phyloP scores from a whole-genome alignment of 371 early-diverging fungal genomes.

The Entomophthora muscae region DNA sequence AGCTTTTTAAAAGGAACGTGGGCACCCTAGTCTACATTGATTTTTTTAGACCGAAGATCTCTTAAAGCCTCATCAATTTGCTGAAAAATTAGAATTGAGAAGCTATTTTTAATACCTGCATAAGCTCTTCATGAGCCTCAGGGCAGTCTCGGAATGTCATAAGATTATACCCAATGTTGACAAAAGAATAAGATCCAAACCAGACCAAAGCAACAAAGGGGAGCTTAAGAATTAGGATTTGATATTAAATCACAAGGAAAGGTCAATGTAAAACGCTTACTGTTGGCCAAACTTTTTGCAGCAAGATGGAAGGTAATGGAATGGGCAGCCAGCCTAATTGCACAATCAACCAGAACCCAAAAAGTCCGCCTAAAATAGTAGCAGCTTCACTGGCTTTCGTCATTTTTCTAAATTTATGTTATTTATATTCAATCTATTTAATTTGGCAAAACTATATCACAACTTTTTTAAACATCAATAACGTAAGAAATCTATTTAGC shows the following conservation, averaged over 20 bases:
- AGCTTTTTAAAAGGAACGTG: too few relatives aligned
- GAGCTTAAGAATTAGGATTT: slow-evolving; percentile 22
- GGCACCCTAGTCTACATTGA: slow-evolving; percentile 1
- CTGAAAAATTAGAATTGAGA: slow-evolving; percentile 21
- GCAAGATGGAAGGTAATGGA: not conserved
- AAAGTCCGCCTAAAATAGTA: slow-evolving; percentile 17
- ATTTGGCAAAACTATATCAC: too few relatives aligned
- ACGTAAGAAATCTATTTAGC: too few relatives aligned
- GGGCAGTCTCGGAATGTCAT: slow-evolving; percentile 80
- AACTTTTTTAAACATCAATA: too few relatives aligned
- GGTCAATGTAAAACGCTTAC: slow-evolving; percentile 13
- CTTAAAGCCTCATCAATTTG: slow-evolving; percentile 1
- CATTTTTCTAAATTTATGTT: slow-evolving; percentile 18
- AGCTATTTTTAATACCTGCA: slow-evolving; percentile 30
- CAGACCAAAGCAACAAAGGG: slow-evolving; percentile 65
- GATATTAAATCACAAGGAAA: slow-evolving; percentile 15
- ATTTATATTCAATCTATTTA: too few relatives aligned
- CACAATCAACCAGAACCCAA: not conserved
- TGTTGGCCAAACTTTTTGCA: slow-evolving; percentile 7
- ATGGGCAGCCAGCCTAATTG: not conserved
- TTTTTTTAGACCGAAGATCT: slow-evolving; percentile 2
- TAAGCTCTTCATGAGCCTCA: slow-evolving; percentile 60
- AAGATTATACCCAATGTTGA: slow-evolving; percentile 63
- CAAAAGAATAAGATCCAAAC: slow-evolving; percentile 68
- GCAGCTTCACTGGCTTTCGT: slow-evolving; percentile 42